These are phyloP conservation scores for Pseudogymnoascus verrucosus DNA, from an alignment of 2,329 filamentous ascomycete species.

Conservation along the genomic window DNA sequence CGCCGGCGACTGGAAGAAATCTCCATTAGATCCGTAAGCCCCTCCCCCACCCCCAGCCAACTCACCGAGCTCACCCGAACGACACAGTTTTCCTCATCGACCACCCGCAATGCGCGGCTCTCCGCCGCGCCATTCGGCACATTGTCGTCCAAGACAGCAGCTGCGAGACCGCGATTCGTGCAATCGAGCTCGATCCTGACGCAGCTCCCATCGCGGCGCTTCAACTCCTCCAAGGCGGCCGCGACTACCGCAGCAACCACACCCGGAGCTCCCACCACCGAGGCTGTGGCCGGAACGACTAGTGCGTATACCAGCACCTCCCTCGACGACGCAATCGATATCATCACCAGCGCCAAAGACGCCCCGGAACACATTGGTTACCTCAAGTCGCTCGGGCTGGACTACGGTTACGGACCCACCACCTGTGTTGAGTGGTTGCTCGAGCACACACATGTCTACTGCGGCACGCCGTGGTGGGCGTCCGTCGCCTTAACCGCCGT, in stretches of 20 bases:
- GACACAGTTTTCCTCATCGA: constrained; percentile 26
- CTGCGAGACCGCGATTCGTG: constrained; percentile 14
- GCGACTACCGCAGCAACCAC: constrained; percentile 11
- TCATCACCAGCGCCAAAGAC: constrained; percentile 16
- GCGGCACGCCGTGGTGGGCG: constrained; percentile 73
- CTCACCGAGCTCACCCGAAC: constrained; percentile 15
- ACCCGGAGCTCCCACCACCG: constrained; percentile 11
- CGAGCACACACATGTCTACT: constrained; percentile 73
- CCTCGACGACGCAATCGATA: constrained; percentile 19
- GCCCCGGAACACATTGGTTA: constrained; percentile 66
- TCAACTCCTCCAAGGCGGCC: constrained; percentile 21
- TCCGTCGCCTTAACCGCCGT: constrained; percentile 61
- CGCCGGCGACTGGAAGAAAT: constrained; percentile 30
- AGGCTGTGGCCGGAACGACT: constrained; percentile 11
- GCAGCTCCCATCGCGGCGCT: constrained; percentile 21
- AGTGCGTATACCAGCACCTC: constrained; percentile 11
- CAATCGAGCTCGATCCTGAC: constrained; percentile 18
- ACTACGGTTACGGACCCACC: constrained; percentile 79
- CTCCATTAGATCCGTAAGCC: constrained; percentile 27
- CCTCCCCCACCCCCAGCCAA: not conserved
- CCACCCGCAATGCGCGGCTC: constrained; percentile 20
- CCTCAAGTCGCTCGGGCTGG: constrained; percentile 71
- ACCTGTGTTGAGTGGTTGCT: constrained; percentile 64
- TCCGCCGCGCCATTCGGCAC: constrained; percentile 20
- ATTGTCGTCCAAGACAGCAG: constrained; percentile 15